Percentiles rank a stretch among this genome's conserved stretches.
Evolutionary conservation across 306 rosid species (phyloP).

Genomic region (Gleditsia sinensis): DNA sequence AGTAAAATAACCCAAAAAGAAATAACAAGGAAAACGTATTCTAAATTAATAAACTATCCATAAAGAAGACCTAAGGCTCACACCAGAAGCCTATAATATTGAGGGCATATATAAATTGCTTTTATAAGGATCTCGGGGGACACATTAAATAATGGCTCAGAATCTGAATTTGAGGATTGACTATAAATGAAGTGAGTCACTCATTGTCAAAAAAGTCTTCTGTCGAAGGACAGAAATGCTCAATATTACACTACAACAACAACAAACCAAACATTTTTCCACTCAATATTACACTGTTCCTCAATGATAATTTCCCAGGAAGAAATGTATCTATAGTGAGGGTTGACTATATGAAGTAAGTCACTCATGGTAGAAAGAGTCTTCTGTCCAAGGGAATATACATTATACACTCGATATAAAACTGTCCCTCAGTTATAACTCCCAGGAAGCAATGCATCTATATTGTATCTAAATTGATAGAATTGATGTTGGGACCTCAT

Average conservation of each 20-base stretch:
- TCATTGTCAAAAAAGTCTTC: background rate
- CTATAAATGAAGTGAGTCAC: background rate
- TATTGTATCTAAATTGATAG: background rate
- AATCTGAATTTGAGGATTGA: conserved; percentile 3
- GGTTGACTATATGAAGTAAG: background rate
- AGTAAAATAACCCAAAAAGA: conserved; percentile 14
- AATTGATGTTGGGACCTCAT: background rate
- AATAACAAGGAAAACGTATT: background rate
- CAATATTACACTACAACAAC: background rate
- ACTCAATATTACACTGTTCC: background rate
- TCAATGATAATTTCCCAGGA: background rate
- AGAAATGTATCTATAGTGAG: background rate
- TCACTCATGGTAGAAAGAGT: background rate
- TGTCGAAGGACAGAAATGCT: background rate
- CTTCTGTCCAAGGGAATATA: background rate
- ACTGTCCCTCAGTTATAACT: background rate
- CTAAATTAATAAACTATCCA: background rate
- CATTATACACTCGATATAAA: background rate
- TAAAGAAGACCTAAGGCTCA: background rate
- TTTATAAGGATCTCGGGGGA: background rate
- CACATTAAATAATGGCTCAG: background rate
- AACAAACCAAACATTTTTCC: too few relatives aligned
- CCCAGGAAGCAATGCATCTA: background rate
- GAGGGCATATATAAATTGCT: background rate
- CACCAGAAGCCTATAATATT: background rate